These are phyloP conservation scores for Plasmodium coatneyi DNA, from an alignment of 169 alveolate species.

Conservation along the genomic window DNA sequence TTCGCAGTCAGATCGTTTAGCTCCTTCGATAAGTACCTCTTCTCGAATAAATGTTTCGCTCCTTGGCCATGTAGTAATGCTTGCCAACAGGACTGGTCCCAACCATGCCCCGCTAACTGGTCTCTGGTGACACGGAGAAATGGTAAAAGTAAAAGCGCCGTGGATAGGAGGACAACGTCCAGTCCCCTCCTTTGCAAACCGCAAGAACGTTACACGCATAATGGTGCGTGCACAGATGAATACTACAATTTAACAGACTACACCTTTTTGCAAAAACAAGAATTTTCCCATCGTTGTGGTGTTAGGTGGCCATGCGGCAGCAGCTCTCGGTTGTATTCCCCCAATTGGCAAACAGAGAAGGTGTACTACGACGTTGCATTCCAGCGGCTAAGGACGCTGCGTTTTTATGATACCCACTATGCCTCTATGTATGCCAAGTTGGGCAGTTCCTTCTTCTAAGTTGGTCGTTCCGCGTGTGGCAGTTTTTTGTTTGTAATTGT, in stretches of 20 bases:
- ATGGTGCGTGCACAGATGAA: slow-evolving; percentile 25
- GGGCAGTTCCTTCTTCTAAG: slow-evolving; percentile 16
- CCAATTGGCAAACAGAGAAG: slow-evolving; percentile 49
- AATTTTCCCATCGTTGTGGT: slow-evolving; percentile 77
- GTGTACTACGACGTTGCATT: slow-evolving; percentile 34
- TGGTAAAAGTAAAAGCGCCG: not conserved
- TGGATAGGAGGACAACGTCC: not conserved
- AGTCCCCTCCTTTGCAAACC: slow-evolving; percentile 21
- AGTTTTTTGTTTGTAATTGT: not conserved
- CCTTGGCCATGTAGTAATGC: slow-evolving; percentile 82
- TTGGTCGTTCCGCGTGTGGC: not conserved
- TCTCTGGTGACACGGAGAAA: not conserved
- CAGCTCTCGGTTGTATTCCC: slow-evolving; percentile 6
- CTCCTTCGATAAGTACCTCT: slow-evolving; percentile 71
- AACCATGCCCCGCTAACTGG: slow-evolving; percentile 56
- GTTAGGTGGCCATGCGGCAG: slow-evolving; percentile 82
- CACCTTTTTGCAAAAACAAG: slow-evolving; percentile 77
- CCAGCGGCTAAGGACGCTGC: slow-evolving; percentile 15
- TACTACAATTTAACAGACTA: slow-evolving; percentile 22
- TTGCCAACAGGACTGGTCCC: slow-evolving; percentile 80
- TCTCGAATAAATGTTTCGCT: slow-evolving; percentile 78
- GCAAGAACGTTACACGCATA: not conserved
- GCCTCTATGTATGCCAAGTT: not conserved
- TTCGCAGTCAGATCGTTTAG: slow-evolving; percentile 47
- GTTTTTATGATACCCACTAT: slow-evolving; percentile 35